Evolutionary conservation across 139 green algal species (phyloP), one percentile per base, ranked within the genome.

Genomic region (Nannochloris sp.): DNA sequence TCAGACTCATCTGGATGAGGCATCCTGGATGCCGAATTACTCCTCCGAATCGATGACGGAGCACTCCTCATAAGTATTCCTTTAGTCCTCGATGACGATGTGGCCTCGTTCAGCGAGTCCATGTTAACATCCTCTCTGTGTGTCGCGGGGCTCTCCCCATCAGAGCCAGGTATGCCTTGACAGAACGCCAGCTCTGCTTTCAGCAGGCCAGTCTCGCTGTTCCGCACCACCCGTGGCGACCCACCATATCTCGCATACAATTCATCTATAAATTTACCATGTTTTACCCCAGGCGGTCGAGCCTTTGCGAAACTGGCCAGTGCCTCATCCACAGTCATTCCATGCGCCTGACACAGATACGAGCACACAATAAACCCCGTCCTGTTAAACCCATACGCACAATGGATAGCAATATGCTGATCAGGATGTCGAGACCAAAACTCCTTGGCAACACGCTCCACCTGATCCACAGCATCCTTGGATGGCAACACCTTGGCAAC

Each of bases 371-470:
- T 80, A 79, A 95, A 95, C 40, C 88, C 88, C 3, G 88, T 95
- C 40, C 88, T 75, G 65, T 95, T 95, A 79, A 92, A 95, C 28
- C 88, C 86, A 64, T 93, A 95, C 6, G 86, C 82, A 65, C 88
- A 95, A 75, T 95, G 88, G 14, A 94, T 84, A 23, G 81, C 86
- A 28, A 94, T 85, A 71, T 86, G 84, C 3, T 79, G 23, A 31
- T 81, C 67, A 1, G 79, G 81, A 43, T 80, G 62, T 3, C 48
- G 5, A 0, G 14, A 29, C 82, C 82, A 92, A 67, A 83, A 91
- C 2, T 57, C 26, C 4, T 68, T 56, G 0, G 82, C 83, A 8
- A 72, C 65, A 11, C 70, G 40, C 23, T 75, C 61, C 17, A 90
- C 85, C 51, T 80, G 49, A 26, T 82, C 56, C 14, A 91, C 75